Base-by-base conservation (phyloP, 257 asterid genomes). In the Rehmannia glutinosa region DNA sequence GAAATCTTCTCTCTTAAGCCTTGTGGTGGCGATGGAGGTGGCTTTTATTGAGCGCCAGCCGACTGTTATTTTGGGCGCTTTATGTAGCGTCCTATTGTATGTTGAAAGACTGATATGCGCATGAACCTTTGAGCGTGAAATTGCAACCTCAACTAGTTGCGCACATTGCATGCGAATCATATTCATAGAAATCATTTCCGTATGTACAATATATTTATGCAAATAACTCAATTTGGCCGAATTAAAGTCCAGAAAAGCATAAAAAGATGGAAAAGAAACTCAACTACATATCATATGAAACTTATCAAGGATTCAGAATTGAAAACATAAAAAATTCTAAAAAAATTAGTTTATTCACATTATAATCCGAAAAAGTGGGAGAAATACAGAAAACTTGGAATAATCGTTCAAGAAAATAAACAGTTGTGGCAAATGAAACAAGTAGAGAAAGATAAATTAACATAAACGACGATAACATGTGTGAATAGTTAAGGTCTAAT, bases 1-100 rank as follows among this genome's bases (percentile, higher is more conserved):
- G 51, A 76, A 56, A 39, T 87, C 88, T 78, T 87, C 91, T 69
- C 89, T 78, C 64, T 59, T 80, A 6, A 78, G 47, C 49, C 83
- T 43, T 24, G 15, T 13, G 65, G 64, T 3, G 62, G 60, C 17
- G 8, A 8, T 3, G 17, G 5, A 6, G 62, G 68, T 2, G 39
- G 71, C 24, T 20, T 9, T 38, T 43, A 19, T 47, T 20, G 32
- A 8, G 38, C 4, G 69, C 42, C 20, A 21, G 19, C 19, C 46
- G 36, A 41, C 69, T 39, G 73, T 68, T 63, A 54, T 6, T 55
- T 33, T 4, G 2, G 65, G 20, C 36, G 36, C 11, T 8, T 8
- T 5, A 30, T 35, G n/a, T 2, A 13, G 35, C 5, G 39, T 24
- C 73, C 66, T 30, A 50, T 21, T 25, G 49, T 2, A 9, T 23